Percentiles rank a stretch among this genome's conserved stretches.
Evolutionary conservation across 352 stramenopile genomes (phyloP).

Genomic region (Thalassiosira pacifica): DNA sequence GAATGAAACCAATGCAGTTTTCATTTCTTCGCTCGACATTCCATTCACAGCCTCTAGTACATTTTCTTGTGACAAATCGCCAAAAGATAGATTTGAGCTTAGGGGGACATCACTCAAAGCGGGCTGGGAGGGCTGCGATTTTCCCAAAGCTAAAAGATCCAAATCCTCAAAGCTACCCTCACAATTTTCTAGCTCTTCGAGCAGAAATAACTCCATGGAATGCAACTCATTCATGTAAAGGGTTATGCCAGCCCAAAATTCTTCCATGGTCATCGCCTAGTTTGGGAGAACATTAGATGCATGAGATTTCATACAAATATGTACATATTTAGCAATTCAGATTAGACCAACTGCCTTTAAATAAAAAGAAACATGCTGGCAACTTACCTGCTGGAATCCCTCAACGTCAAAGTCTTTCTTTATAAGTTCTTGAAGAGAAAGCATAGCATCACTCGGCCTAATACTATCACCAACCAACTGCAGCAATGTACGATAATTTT

Average conservation of each 20-base stretch:
- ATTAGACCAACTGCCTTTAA: no score
- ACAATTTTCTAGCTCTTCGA: conserved; percentile 74
- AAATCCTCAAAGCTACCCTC: conserved; percentile 36
- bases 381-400: conserved; percentile 43
- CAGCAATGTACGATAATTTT: conserved; percentile 42
- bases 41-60: no score
- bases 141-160: conserved; percentile 40
- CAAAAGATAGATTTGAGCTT: no score
- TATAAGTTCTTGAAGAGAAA: conserved; percentile 49
- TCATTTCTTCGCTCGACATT: no score
- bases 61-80: no score
- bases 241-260: conserved; percentile 74
- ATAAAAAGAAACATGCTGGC: neutral
- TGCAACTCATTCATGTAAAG: conserved; percentile 80
- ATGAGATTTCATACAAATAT: no score
- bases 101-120: conserved; percentile 2
- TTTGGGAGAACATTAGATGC: neutral
- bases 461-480: conserved; percentile 52
- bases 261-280: conserved; percentile 55
- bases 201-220: conserved; percentile 72
- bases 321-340: no score
- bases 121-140: neutral
- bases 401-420: conserved; percentile 67
- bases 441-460: conserved; percentile 46
- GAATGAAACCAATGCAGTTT: no score